A percentile compares a stretch with the other conserved stretches of the same genome.
Conservation (phyloP, 2,329 filamentous ascomycete species). For the Sarocladiaceae sp. region DNA sequence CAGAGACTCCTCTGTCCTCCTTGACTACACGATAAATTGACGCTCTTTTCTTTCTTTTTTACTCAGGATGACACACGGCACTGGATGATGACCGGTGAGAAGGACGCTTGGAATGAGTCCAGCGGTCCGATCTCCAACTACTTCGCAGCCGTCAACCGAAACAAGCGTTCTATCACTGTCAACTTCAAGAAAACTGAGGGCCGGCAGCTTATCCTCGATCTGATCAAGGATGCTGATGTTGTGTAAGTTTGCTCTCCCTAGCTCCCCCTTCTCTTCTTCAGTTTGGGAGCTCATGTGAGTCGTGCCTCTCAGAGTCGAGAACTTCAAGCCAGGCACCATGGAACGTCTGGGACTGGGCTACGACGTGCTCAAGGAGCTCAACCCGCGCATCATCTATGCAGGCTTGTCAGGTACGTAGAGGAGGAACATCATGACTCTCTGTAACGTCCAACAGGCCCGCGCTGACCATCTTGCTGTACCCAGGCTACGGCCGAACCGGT, state of each 20-base stretch:
- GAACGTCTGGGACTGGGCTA: conserved; percentile 37
- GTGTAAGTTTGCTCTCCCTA: conserved; percentile 20
- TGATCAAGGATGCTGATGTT: conserved; percentile 32
- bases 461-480: neutral
- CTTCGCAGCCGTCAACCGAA: conserved; percentile 39
- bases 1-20: neutral
- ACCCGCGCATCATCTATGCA: conserved; percentile 36
- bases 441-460: neutral
- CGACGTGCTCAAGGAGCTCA: conserved; percentile 27
- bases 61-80: conserved; percentile 17
- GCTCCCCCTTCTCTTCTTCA: neutral
- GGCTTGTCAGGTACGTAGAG: conserved; percentile 28
- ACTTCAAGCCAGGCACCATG: conserved; percentile 37
- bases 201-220: conserved; percentile 25
- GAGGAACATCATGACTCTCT: no score
- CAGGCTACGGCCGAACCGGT: conserved; percentile 27
- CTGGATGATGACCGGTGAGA: conserved; percentile 16
- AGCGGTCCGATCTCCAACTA: conserved; percentile 32
- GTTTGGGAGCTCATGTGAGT: no score
- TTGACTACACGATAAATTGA: neutral
- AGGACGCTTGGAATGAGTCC: conserved; percentile 20
- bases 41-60: neutral
- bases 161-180: conserved; percentile 35
- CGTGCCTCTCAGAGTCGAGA: no score
- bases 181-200: conserved; percentile 25